Percentiles rank a stretch among this genome's conserved stretches.
Conservation (phyloP, 805 yeast species). For the Naumovozyma baii region DNA sequence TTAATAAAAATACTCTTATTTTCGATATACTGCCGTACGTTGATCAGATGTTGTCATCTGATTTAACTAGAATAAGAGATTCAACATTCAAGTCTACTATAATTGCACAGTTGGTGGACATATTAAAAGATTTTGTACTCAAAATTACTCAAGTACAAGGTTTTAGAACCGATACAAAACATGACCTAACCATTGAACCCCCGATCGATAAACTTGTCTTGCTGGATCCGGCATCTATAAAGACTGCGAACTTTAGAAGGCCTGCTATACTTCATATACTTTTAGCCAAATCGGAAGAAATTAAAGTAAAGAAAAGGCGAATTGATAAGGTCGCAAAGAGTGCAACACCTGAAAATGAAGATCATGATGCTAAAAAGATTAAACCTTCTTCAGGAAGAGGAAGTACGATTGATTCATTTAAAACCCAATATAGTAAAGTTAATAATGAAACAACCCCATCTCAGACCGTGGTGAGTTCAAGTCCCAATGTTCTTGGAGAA, state of each 20-base stretch:
- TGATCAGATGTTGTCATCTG: slow-evolving; percentile 24
- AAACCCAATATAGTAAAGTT: slow-evolving; percentile 32
- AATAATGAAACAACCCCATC: slow-evolving; percentile 1
- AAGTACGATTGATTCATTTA: slow-evolving; percentile 33
- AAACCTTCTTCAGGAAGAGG: slow-evolving; percentile 5
- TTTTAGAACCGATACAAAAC: slow-evolving; percentile 16
- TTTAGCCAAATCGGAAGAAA: slow-evolving; percentile 25
- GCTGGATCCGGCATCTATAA: slow-evolving; percentile 15
- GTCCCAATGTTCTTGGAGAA: neutral
- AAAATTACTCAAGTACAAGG: slow-evolving; percentile 30
- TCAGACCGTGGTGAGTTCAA: neutral
- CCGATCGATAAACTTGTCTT: slow-evolving; percentile 23
- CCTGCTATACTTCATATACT: slow-evolving; percentile 16
- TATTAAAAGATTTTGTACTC: slow-evolving; percentile 35
- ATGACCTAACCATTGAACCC: slow-evolving; percentile 19
- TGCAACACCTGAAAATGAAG: slow-evolving; percentile 11
- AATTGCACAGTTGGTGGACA: slow-evolving; percentile 31
- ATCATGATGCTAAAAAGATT: slow-evolving; percentile 12
- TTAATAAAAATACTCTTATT: slow-evolving; percentile 13
- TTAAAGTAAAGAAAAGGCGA: slow-evolving; percentile 29
- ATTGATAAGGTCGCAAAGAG: slow-evolving; percentile 14
- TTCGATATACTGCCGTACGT: slow-evolving; percentile 31
- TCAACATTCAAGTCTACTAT: slow-evolving; percentile 20
- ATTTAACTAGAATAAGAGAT: slow-evolving; percentile 17
- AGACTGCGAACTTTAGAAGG: slow-evolving; percentile 20